Conservation (phyloP, 495 filamentous ascomycete genomes). For the Lichina pygmaea region DNA sequence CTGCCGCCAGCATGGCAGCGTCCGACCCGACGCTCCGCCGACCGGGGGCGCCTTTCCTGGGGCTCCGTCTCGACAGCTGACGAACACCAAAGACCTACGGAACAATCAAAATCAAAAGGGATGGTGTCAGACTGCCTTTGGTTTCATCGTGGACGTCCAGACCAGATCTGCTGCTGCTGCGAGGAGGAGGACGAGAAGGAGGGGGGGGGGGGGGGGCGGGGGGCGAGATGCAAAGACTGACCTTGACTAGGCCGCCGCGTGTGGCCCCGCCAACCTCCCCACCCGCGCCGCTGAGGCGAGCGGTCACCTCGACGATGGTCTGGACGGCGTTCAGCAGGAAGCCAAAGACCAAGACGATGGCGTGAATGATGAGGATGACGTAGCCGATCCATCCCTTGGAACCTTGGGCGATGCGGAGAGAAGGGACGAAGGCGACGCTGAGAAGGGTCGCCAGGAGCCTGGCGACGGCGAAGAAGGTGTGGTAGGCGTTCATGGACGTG, state of each 20-base stretch:
- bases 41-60: conserved; percentile 28
- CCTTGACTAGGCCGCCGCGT: conserved; percentile 52
- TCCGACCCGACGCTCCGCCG: conserved; percentile 57
- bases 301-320: conserved; percentile 65
- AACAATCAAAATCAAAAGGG: no score
- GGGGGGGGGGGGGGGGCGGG: no score
- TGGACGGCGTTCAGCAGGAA: conserved; percentile 85
- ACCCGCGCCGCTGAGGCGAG: conserved; percentile 55
- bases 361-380: conserved; percentile 67
- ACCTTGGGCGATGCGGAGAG: conserved; percentile 44
- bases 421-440: conserved; percentile 68
- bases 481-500: conserved; percentile 95
- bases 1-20: conserved; percentile 46
- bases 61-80: conserved; percentile 54
- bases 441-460: conserved; percentile 58
- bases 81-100: conserved; percentile 61
- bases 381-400: conserved; percentile 90
- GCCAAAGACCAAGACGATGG: conserved; percentile 63
- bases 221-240: conserved; percentile 8
- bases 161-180: no score
- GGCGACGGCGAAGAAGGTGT: conserved; percentile 55
- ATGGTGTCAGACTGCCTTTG: no score
- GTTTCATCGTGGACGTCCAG: no score
- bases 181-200: no score
- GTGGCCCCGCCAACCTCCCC: conserved; percentile 31